These are phyloP conservation scores for Tephrocybe sp. DNA, from an alignment of 768 basidiomycete species.

Conservation along the genomic window DNA sequence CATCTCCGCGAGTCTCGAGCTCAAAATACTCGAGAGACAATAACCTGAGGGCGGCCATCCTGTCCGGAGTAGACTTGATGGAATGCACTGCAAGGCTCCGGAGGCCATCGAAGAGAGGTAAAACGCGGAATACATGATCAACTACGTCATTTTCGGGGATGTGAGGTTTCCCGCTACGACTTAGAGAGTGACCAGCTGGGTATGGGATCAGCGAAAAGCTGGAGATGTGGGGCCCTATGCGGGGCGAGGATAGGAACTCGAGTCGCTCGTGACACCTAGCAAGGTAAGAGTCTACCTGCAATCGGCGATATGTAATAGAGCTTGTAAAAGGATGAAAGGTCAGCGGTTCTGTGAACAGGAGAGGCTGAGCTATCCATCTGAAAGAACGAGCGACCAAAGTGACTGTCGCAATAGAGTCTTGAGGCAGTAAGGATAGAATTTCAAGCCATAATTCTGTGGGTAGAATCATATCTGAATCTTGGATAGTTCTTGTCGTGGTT, in stretches of 20 bases:
- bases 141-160: conserved; percentile 15
- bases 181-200: conserved; percentile 17
- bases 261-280: conserved; percentile 14
- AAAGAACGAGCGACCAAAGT: conserved; percentile 17
- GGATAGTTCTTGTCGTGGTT: background rate
- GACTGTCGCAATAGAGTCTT: conserved; percentile 3
- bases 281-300: conserved; percentile 14
- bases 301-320: conserved; percentile 19
- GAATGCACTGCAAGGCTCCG: conserved; percentile 16
- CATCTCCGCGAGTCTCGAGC: conserved; percentile 16
- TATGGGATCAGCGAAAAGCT: conserved; percentile 18
- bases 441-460: conserved; percentile 22
- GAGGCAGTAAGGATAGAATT: conserved; percentile 12
- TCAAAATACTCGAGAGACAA: conserved; percentile 12
- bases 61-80: conserved; percentile 8
- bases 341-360: conserved; percentile 12
- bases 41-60: conserved; percentile 7
- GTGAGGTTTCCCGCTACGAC: conserved; percentile 10
- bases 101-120: conserved; percentile 16
- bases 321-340: conserved; percentile 18
- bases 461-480: conserved; percentile 10
- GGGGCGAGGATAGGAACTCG: conserved; percentile 11
- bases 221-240: conserved; percentile 11
- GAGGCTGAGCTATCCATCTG: conserved; percentile 16
- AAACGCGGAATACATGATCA: conserved; percentile 2